A percentile compares a stretch with the other conserved stretches of the same genome.
phyloP scores from a whole-genome alignment of 208 protist species.

The Acanthamoeba divionensis region DNA sequence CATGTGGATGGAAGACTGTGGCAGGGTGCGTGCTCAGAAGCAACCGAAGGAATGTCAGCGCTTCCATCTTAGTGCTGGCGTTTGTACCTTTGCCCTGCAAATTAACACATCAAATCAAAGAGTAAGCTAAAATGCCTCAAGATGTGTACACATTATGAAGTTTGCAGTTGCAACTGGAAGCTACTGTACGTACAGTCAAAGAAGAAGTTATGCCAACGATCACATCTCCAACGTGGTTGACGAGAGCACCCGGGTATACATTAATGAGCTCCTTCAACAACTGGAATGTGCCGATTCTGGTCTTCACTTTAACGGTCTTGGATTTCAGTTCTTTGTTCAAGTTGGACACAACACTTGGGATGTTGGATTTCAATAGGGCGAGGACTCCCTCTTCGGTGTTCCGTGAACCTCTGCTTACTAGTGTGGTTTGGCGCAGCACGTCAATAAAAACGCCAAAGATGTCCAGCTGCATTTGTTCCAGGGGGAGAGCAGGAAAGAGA shows the following conservation, averaged over 20 bases:
- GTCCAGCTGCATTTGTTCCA: conserved; percentile 67
- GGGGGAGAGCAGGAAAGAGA: not conserved
- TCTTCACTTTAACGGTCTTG: conserved; percentile 75
- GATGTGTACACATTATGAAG: no score
- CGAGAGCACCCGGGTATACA: conserved; percentile 58
- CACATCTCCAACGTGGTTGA: conserved; percentile 55
- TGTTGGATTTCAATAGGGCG: conserved; percentile 9
- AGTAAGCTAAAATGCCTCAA: not conserved
- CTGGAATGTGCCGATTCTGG: conserved; percentile 68
- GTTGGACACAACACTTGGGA: conserved; percentile 57
- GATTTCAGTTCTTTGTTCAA: conserved; percentile 72
- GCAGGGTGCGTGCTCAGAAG: conserved; percentile 65
- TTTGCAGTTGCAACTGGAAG: no score
- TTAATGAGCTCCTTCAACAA: conserved; percentile 73
- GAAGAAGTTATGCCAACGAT: conserved; percentile 64
- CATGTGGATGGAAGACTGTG: conserved; percentile 59
- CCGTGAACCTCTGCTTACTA: not conserved
- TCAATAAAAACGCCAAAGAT: conserved; percentile 79
- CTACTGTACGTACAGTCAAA: conserved; percentile 15
- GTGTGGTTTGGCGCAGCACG: conserved; percentile 71
- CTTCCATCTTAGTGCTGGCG: conserved; percentile 75
- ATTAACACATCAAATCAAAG: not conserved
- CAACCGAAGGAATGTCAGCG: conserved; percentile 67
- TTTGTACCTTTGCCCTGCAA: conserved; percentile 59
- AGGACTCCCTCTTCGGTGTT: not conserved